Percentiles rank a stretch among this genome's conserved stretches.
phyloP scores from a whole-genome alignment of 129 eudicot species.

The Flaveria robusta region DNA sequence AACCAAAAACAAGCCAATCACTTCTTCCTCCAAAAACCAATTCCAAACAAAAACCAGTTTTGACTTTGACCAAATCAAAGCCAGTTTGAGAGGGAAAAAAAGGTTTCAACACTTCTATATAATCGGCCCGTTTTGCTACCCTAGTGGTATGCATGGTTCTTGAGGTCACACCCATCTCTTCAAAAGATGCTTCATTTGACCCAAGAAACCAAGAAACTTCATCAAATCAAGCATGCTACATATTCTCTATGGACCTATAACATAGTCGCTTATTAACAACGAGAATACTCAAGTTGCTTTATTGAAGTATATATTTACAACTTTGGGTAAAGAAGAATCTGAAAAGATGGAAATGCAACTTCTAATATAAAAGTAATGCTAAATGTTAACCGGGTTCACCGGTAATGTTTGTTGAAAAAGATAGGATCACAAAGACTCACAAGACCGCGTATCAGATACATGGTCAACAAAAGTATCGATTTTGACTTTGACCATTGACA shows the following conservation, averaged over 20 bases:
- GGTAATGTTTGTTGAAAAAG: constrained; percentile 6
- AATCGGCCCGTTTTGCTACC: too few relatives aligned
- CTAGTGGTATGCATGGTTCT: too few relatives aligned
- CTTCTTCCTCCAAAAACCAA: too few relatives aligned
- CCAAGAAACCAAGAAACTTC: not conserved
- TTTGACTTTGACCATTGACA: constrained; percentile 16
- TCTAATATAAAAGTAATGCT: constrained; percentile 33
- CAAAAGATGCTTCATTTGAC: not conserved
- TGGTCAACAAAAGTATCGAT: constrained; percentile 9
- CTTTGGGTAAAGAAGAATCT: constrained; percentile 25
- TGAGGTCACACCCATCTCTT: too few relatives aligned
- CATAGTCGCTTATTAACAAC: not conserved
- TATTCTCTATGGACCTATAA: too few relatives aligned
- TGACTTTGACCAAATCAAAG: too few relatives aligned
- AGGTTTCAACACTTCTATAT: too few relatives aligned
- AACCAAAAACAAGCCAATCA: too few relatives aligned
- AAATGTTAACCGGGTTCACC: constrained; percentile 19
- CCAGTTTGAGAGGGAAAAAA: too few relatives aligned
- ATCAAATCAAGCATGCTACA: too few relatives aligned
- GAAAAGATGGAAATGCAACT: constrained; percentile 25
- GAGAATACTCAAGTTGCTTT: not conserved
- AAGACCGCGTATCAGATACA: constrained; percentile 12
- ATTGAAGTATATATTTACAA: constrained; percentile 29
- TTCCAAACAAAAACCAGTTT: too few relatives aligned
- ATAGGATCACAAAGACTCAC: not conserved